Evolutionary conservation across 768 basidiomycete species (phyloP).

Genomic region (Pleurotus sapidus): DNA sequence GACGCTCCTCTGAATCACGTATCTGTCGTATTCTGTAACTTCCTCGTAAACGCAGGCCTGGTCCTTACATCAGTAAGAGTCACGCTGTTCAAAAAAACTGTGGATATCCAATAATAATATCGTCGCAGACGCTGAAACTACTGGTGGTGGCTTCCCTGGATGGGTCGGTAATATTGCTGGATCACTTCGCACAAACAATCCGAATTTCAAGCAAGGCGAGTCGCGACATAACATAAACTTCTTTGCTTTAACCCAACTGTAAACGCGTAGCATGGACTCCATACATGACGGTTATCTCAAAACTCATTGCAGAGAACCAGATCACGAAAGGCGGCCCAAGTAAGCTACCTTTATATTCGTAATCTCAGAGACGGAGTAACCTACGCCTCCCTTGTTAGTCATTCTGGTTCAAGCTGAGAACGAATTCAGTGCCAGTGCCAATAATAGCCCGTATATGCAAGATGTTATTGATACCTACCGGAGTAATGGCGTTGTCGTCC

Average conservation of each 20-base stretch:
- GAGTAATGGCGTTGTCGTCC: conserved; percentile 43
- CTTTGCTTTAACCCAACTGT: background rate
- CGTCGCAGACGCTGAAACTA: conserved; percentile 43
- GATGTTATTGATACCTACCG: conserved; percentile 42
- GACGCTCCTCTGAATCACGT: background rate
- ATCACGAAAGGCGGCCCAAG: conserved; percentile 60
- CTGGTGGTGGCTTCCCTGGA: conserved; percentile 56
- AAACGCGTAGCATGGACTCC: conserved; percentile 46
- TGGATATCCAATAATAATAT: background rate
- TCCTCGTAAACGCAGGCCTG: conserved; percentile 29
- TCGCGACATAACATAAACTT: background rate
- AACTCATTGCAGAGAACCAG: conserved; percentile 51
- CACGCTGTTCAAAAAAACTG: too few species aligned
- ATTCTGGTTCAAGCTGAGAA: conserved; percentile 54
- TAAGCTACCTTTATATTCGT: conserved; percentile 18
- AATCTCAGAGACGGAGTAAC: background rate
- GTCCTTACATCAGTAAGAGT: conserved; percentile 48
- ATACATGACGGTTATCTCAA: conserved; percentile 49
- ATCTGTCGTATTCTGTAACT: background rate
- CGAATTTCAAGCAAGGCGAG: conserved; percentile 41
- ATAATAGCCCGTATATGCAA: conserved; percentile 47
- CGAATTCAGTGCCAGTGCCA: conserved; percentile 44
- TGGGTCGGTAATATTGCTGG: conserved; percentile 57
- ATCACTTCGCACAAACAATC: conserved; percentile 45
- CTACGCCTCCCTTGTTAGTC: conserved; percentile 24